Evolutionary conservation across 2,329 filamentous ascomycete genomes (phyloP).

Genomic region (Diaporthe citriasiana): DNA sequence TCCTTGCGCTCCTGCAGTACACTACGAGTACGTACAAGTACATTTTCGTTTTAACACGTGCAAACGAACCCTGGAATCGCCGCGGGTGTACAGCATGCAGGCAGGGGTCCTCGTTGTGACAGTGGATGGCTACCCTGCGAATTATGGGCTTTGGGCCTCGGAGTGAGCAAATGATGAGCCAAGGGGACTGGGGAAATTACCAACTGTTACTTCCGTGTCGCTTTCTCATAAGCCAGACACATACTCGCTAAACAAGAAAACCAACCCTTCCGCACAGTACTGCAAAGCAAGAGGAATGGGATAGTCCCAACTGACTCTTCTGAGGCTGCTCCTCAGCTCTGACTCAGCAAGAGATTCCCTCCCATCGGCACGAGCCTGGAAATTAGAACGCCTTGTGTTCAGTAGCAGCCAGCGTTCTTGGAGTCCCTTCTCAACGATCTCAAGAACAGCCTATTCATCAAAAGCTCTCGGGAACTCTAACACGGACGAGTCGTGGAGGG

Average conservation of each 20-base stretch:
- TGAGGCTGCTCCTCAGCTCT: background rate
- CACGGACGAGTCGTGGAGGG: background rate
- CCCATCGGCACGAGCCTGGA: background rate
- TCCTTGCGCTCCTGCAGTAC: background rate
- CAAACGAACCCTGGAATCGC: constrained; percentile 2
- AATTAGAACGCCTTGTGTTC: background rate
- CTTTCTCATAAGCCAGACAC: background rate
- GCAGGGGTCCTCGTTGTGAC: background rate
- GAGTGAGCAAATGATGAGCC: background rate
- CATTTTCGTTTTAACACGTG: too few relatives aligned
- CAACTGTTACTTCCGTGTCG: background rate
- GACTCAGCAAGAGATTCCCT: background rate
- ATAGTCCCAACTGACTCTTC: background rate
- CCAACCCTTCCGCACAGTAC: background rate
- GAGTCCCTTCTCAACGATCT: background rate
- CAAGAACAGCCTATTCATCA: background rate
- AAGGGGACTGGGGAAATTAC: constrained; percentile 4
- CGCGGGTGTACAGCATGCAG: background rate
- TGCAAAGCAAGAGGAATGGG: background rate
- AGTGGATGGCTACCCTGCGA: background rate
- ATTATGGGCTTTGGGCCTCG: constrained; percentile 5
- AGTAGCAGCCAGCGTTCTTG: background rate
- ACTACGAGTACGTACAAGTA: background rate
- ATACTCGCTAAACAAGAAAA: background rate
- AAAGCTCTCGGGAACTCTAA: background rate